Base-by-base conservation (phyloP, 2,329 filamentous ascomycete species). In the Arachnopeziza araneosa region DNA sequence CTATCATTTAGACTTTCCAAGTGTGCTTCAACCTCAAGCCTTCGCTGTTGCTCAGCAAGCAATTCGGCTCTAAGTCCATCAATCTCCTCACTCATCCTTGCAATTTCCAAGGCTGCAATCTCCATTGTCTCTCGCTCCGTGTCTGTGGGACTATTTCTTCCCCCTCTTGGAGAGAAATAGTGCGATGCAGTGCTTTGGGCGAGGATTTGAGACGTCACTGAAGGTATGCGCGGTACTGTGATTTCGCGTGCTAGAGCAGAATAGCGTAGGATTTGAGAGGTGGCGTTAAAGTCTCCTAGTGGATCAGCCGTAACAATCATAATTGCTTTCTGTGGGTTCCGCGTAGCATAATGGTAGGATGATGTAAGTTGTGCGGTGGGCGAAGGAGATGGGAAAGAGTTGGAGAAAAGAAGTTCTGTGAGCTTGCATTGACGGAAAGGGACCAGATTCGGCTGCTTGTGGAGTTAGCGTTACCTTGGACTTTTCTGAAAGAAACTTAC, bases 291-390 rank as follows among this genome's bases (percentile, higher is more conserved):
- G 74, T 99, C 95, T 48, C 95, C 93, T 14, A 90, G 76, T 0
- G 95, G 91, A 70, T 99, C 93, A 2, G 93, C 95, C 0, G 93
- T 96, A 19, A 98, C 93, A 59, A 99, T 89, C 93, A 99, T 98
- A 68, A 96, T 86, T 1, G 88, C 93, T 69, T 89, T 93, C 72
- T 98, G 95, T 0, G 91, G 89, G 64, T 86, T 84, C 19, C 87
- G 84, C 22, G 70, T 67, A 24, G 71, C 66, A 61, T 74, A 72
- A 52, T 72, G 73, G 10, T 59, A 55, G 14, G 64, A 48, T 51
- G 63, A 61, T 14, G 64, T 54, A 26, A 60, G 36, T 2, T 52
- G 32, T 5, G 63, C 56, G 19, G 62, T 57, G 22, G 57, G 62
- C 1, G 59, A 64, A 12, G 64, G 59, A 14, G 60, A 60, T 12